These are phyloP conservation scores for Aspergillus fumigatus DNA, from an alignment of 2,329 filamentous ascomycete species.

Conservation along the genomic window DNA sequence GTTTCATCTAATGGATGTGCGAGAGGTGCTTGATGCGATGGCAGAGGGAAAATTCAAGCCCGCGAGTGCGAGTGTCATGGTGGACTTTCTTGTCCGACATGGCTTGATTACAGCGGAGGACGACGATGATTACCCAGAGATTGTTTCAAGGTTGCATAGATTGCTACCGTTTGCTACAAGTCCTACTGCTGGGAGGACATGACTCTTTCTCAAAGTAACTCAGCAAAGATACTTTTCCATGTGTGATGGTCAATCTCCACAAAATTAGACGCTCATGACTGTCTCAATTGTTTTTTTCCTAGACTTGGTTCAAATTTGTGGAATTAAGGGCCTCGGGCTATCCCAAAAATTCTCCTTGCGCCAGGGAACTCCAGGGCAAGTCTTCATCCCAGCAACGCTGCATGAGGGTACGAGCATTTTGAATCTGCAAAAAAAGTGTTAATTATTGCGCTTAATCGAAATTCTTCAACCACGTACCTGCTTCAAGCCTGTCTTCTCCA, in stretches of 20 bases:
- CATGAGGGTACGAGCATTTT: slow-evolving; percentile 38
- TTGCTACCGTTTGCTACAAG: slow-evolving; percentile 6
- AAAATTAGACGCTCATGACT: not conserved
- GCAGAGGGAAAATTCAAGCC: slow-evolving; percentile 2
- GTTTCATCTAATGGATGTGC: slow-evolving; percentile 3
- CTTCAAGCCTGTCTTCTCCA: slow-evolving; percentile 71
- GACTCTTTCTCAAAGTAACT: not conserved
- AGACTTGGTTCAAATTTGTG: not conserved
- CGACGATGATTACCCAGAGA: slow-evolving; percentile 4
- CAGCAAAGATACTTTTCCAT: no score
- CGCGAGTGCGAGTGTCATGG: slow-evolving; percentile 2
- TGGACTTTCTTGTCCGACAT: slow-evolving; percentile 9
- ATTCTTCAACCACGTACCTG: slow-evolving; percentile 51
- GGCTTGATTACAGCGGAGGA: slow-evolving; percentile 6
- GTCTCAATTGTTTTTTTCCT: not conserved
- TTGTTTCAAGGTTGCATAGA: slow-evolving; percentile 5
- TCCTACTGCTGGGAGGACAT: not conserved
- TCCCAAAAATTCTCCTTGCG: slow-evolving; percentile 37
- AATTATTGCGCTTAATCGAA: not conserved
- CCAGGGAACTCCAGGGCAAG: slow-evolving; percentile 36
- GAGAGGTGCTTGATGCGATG: slow-evolving; percentile 5
- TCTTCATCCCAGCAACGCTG: slow-evolving; percentile 37
- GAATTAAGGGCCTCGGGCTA: slow-evolving; percentile 9
- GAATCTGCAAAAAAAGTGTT: slow-evolving; percentile 24
- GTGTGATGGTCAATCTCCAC: no score